Conservation (phyloP, 176 grass and related monocot species). For the Musa acuminata region DNA sequence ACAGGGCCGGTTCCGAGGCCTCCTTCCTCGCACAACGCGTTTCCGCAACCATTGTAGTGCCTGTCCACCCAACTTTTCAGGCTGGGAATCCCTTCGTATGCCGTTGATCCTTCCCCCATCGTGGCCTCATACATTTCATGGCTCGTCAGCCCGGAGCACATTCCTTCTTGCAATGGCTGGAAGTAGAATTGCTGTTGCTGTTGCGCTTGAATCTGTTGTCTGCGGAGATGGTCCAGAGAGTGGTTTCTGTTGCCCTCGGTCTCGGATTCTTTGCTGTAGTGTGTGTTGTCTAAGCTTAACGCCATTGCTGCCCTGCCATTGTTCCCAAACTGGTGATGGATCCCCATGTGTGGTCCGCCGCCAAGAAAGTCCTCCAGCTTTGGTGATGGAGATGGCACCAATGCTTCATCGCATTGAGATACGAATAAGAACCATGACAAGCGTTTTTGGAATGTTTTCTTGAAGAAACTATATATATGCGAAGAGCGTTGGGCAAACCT, state of each 20-base stretch:
- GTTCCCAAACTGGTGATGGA: constrained; percentile 19
- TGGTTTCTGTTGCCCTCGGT: constrained; percentile 9
- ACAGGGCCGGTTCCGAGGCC: neutral
- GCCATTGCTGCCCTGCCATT: constrained; percentile 31
- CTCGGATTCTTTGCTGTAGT: constrained; percentile 41
- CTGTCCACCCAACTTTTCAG: constrained; percentile 42
- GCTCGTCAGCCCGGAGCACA: constrained; percentile 40
- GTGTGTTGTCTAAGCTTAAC: constrained; percentile 35
- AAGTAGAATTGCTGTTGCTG: constrained; percentile 32
- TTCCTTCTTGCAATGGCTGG: constrained; percentile 50
- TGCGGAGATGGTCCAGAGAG: constrained; percentile 2
- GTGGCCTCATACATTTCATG: constrained; percentile 21
- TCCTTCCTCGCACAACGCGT: constrained; percentile 18
- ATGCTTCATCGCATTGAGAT: constrained; percentile 31
- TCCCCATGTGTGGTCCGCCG: constrained; percentile 23
- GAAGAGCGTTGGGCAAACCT: constrained; percentile 26
- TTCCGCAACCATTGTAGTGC: constrained; percentile 26
- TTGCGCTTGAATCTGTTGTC: constrained; percentile 15
- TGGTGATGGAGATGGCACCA: constrained; percentile 60
- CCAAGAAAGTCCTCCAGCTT: constrained; percentile 98
- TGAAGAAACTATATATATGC: neutral
- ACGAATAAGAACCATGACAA: constrained; percentile 12
- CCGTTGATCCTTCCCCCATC: constrained; percentile 48
- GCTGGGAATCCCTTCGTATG: constrained; percentile 11
- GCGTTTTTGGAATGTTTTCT: neutral